These are phyloP conservation scores for Neurospora sp. DNA, from an alignment of 2,329 filamentous ascomycete genomes.

Conservation along the genomic window DNA sequence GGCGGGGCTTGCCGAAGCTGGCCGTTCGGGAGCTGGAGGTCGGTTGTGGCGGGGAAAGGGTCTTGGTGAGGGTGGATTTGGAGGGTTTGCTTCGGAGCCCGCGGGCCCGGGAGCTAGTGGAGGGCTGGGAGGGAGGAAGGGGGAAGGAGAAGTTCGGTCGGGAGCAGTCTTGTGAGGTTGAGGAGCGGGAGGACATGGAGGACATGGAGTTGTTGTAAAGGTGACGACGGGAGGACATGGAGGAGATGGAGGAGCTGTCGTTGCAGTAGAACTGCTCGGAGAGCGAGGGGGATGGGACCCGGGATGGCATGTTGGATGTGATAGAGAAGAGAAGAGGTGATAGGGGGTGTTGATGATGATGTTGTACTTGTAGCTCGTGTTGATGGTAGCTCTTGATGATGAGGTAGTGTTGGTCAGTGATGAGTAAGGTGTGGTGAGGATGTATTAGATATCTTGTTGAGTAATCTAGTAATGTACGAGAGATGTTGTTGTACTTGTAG, in stretches of 20 bases:
- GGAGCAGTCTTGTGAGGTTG: neutral
- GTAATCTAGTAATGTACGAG: neutral
- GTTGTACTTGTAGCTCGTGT: neutral
- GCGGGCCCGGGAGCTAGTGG: neutral
- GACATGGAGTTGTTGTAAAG: neutral
- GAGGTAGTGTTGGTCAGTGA: too few relatives aligned
- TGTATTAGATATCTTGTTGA: neutral
- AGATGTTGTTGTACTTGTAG: neutral
- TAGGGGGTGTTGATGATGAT: neutral
- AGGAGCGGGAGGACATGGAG: neutral
- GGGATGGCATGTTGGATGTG: neutral
- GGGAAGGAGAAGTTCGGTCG: neutral
- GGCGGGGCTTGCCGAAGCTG: neutral
- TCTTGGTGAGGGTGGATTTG: neutral
- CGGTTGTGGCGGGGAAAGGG: neutral
- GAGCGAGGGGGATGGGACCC: neutral
- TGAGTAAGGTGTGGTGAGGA: neutral
- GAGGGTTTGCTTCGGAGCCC: neutral
- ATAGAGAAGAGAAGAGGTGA: neutral
- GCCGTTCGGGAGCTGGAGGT: neutral
- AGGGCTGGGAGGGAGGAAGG: neutral
- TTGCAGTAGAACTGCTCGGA: neutral
- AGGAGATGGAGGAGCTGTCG: neutral
- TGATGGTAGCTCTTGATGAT: neutral
- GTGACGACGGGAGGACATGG: neutral